phyloP scores from a whole-genome alignment of 257 asterid genomes.

The Solanum gandarillasii region DNA sequence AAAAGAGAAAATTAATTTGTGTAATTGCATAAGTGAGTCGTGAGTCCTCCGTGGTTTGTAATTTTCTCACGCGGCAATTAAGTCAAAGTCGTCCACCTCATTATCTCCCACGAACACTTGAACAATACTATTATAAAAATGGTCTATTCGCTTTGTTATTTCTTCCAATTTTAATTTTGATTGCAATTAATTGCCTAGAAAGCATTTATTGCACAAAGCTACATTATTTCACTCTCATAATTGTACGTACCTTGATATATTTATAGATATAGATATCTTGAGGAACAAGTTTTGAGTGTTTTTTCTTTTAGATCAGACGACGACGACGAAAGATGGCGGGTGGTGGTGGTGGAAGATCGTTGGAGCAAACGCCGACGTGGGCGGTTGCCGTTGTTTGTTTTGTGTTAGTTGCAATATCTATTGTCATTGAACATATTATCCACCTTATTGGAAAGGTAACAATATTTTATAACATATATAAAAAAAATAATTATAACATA shows the following conservation, averaged over 20 bases:
- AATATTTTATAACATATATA: not conserved
- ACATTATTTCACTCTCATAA: not conserved
- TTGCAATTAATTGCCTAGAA: not conserved
- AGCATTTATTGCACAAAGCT: not conserved
- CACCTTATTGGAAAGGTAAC: conserved; percentile 53
- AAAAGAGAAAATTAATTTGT: not conserved
- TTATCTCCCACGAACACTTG: not conserved
- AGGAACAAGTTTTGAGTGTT: not conserved
- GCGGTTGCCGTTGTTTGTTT: conserved; percentile 71
- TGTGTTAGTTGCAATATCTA: conserved; percentile 43
- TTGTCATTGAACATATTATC: conserved; percentile 57
- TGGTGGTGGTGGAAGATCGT: conserved; percentile 32
- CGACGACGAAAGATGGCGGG: conserved; percentile 4
- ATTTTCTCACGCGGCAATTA: not conserved
- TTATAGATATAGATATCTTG: not conserved
- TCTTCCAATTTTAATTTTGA: not conserved
- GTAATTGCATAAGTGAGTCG: not conserved
- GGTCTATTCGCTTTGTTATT: not conserved
- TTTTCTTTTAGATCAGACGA: not conserved
- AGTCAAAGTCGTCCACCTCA: not conserved
- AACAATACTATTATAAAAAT: not conserved
- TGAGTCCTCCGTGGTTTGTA: not conserved
- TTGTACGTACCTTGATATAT: not conserved
- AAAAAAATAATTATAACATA: not conserved
- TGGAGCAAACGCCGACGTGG: conserved; percentile 79